Evolutionary conservation across 1,284 basidiomycete genomes (phyloP), one percentile per base, ranked within the genome.

Genomic region (Cutaneotrichosporon cavernicola): DNA sequence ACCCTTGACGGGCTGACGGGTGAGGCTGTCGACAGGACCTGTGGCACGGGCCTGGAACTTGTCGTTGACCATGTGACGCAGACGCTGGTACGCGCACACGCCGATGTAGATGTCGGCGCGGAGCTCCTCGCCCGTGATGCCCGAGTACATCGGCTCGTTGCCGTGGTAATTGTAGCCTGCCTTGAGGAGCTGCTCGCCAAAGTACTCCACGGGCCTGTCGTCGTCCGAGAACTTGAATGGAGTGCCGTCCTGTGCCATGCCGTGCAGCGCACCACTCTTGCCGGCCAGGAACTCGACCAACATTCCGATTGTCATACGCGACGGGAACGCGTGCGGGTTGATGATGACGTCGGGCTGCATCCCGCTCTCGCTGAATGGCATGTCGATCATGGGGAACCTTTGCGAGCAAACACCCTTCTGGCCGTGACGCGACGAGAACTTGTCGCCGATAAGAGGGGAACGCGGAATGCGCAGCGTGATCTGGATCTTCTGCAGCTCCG

Each of bases 271-370:
- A 65, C 97, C 97, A 1, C 96, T 91, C 80, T 99, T 99, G 49
- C 95, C 97, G 1, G 97, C 97, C 87, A 99, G 90, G 81, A 91
- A 95, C 85, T 99, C 97, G 68, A 99, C 94, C 76, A 99, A 88
- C 97, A 99, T 99, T 65, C 97, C 97, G 73, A 99, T 99, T 8
- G 97, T 99, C 97, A 99, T 99, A 72, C 97, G 92, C 83, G 90
- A 92, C 1, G 97, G 97, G 85, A 99, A 99, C 22, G 97, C 97
- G 80, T 99, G 97, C 38, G 97, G 97, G 81, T 99, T 99, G 84
- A 99, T 99, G 80, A 99, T 99, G 61, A 99, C 89, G 80, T 99
- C 97, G 1, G 97, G 97, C 80, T 98, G 96, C 87, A 99, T 95
- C 14, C 97, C 97, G 69, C 92, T 96, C 83, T 99, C 97, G 69